Base-by-base conservation (phyloP, 805 yeast species). In the Komagataella pseudopastoris region DNA sequence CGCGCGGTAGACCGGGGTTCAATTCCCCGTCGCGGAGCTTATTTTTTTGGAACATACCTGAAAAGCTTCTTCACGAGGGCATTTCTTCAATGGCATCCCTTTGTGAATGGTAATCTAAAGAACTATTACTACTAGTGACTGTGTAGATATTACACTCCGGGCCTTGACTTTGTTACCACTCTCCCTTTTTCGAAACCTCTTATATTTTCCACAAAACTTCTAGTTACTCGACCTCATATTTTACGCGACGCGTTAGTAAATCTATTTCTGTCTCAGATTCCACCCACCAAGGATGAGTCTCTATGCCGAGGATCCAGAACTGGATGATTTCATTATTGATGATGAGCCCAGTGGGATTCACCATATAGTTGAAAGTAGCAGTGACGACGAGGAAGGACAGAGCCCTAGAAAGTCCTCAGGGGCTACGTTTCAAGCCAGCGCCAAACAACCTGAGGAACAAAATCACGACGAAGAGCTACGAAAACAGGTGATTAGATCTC, bases 401-500 rank as follows among this genome's bases (percentile, higher is more conserved):
- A 10, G 0, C 39, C 6, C 14, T 4, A 5, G 14, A 30, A 30
- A 30, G 1, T 30, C 39, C 5, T 30, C 39, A 30, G 39, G 39
- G 5, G 14, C 39, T 6, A 2, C n/a, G 2, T 10, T 10, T 10
- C 39, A 30, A 30, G n/a, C 39, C 14, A 30, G 3, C 1, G 10
- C 39, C 39, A 30, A 4, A 12, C 39, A 30, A 30, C 39, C 39
- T 2, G 39, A 30, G 39, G n/a, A 3, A 10, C 39, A 24, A 10
- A 24, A 24, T 6, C 36, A 30, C 39, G 39, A 30, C 5, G 39
- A 30, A 30, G 39, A 30, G 12, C 6, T 30, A 3, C 4, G 39
- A 30, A 30, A 51, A 23, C 46, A 39, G 16, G 50, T 51, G n/a
- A 20, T 51, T 22, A 23, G 30, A 46, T 45, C 53, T 20, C 88